These are phyloP conservation scores for Venturia pyrina DNA, from an alignment of 2,329 filamentous ascomycete species.

Conservation along the genomic window DNA sequence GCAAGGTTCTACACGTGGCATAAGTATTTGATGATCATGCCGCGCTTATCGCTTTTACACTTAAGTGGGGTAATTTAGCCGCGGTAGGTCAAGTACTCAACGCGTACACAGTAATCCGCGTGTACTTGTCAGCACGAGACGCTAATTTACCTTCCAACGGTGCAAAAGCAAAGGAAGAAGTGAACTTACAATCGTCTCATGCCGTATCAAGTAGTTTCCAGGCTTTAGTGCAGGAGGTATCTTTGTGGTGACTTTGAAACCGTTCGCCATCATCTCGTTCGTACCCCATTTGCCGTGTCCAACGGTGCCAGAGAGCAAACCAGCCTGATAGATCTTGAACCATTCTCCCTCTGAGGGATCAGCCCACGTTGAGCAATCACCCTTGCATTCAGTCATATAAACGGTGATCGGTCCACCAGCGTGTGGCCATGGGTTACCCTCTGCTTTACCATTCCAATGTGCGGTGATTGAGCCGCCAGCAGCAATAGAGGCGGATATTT, in stretches of 20 bases:
- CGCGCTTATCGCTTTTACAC: no score
- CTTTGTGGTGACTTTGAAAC: constrained; percentile 24
- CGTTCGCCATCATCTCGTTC: constrained; percentile 25
- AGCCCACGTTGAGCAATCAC: constrained; percentile 6
- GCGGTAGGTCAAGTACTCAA: no score
- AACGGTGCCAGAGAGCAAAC: constrained; percentile 7
- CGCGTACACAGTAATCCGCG: no score
- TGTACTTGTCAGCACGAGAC: no score
- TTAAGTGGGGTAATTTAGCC: no score
- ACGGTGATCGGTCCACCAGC: constrained; percentile 9
- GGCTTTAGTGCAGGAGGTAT: constrained; percentile 21
- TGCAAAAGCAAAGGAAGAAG: not conserved
- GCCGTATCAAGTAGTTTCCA: constrained; percentile 21
- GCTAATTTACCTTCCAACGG: no score
- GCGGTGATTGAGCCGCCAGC: constrained; percentile 5
- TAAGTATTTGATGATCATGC: constrained; percentile 14
- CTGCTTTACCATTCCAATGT: constrained; percentile 6
- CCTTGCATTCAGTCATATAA: constrained; percentile 8
- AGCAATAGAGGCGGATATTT: not conserved
- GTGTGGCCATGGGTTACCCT: constrained; percentile 10
- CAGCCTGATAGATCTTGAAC: constrained; percentile 11
- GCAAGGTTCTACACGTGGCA: not conserved
- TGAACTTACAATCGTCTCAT: constrained; percentile 6
- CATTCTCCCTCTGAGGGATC: constrained; percentile 5
- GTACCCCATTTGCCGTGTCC: constrained; percentile 23